Percentiles rank a stretch among this genome's conserved stretches.
These are phyloP conservation scores for Pyricularia sp. DNA, from an alignment of 2,329 filamentous ascomycete genomes.

Conservation along the genomic window DNA sequence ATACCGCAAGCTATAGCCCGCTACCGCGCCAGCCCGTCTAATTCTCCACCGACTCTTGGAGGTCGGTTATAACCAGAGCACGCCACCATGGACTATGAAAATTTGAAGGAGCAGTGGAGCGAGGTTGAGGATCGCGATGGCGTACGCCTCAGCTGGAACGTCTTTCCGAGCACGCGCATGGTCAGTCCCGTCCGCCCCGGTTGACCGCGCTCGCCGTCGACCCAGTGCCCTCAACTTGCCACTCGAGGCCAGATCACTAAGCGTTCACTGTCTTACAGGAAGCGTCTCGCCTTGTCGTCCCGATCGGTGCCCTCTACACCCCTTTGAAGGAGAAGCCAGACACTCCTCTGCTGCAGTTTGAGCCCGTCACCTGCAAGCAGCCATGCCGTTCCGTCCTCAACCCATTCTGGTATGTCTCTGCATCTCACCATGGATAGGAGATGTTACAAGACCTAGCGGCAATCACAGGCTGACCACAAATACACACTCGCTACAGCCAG, in stretches of 20 bases:
- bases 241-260: not conserved
- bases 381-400: slow-evolving; percentile 94
- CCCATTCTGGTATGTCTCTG: slow-evolving; percentile 67
- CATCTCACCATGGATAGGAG: not conserved
- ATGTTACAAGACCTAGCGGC: not conserved
- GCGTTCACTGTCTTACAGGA: slow-evolving; percentile 40
- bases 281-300: slow-evolving; percentile 86
- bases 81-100: slow-evolving; percentile 71
- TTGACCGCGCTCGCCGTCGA: slow-evolving; percentile 1
- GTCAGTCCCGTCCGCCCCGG: slow-evolving; percentile 32
- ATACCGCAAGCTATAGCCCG: not conserved
- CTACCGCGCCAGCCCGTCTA: not conserved
- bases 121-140: slow-evolving; percentile 96
- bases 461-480: slow-evolving; percentile 9
- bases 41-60: not conserved
- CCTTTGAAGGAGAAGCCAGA: slow-evolving; percentile 90
- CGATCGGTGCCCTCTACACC: slow-evolving; percentile 91
- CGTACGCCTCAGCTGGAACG: slow-evolving; percentile 94
- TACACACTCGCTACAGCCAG: slow-evolving; percentile 37
- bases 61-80: not conserved
- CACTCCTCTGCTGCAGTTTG: slow-evolving; percentile 81
- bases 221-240: not conserved
- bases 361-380: slow-evolving; percentile 91
- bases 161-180: slow-evolving; percentile 96
- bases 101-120: slow-evolving; percentile 89